Evolutionary conservation across 176 grass and related monocot genomes (phyloP).

Genomic region (Aegilops longissima): DNA sequence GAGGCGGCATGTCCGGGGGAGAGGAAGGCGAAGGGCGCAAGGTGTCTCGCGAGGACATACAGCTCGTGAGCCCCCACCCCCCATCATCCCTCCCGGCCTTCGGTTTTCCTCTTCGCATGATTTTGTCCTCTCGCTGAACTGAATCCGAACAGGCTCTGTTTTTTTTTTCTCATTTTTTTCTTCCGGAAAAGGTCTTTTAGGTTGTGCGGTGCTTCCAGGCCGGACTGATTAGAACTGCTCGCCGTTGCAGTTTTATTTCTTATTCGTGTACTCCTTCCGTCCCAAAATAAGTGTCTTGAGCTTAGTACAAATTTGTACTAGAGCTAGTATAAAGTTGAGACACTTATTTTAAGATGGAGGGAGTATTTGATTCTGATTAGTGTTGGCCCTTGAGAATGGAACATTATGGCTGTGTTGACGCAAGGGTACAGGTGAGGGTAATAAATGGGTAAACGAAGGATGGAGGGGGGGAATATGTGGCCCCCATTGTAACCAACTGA

Average conservation of each 20-base stretch:
- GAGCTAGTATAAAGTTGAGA: no score
- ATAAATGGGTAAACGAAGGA: not conserved
- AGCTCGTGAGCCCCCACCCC: slow-evolving; percentile 57
- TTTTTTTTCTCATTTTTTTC: no score
- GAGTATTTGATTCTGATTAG: not conserved
- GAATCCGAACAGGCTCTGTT: not conserved
- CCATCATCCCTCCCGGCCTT: not conserved
- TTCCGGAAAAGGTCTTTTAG: not conserved
- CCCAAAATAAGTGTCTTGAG: no score
- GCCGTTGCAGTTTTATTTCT: not conserved
- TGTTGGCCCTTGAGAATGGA: not conserved
- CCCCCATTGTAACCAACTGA: not conserved
- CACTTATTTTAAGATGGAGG: no score
- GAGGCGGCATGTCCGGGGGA: slow-evolving; percentile 55
- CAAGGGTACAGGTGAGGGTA: not conserved
- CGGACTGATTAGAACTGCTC: not conserved
- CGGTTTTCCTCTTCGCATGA: not conserved
- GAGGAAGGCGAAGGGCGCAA: slow-evolving; percentile 76
- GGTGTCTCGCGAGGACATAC: slow-evolving; percentile 94
- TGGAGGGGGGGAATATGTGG: not conserved
- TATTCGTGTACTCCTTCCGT: no score
- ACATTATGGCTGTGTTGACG: not conserved
- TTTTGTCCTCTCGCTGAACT: not conserved
- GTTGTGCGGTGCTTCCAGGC: not conserved
- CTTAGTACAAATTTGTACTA: no score